Evolutionary conservation across 2,329 filamentous ascomycete species (phyloP).

Genomic region (Aspergillus tamarii): DNA sequence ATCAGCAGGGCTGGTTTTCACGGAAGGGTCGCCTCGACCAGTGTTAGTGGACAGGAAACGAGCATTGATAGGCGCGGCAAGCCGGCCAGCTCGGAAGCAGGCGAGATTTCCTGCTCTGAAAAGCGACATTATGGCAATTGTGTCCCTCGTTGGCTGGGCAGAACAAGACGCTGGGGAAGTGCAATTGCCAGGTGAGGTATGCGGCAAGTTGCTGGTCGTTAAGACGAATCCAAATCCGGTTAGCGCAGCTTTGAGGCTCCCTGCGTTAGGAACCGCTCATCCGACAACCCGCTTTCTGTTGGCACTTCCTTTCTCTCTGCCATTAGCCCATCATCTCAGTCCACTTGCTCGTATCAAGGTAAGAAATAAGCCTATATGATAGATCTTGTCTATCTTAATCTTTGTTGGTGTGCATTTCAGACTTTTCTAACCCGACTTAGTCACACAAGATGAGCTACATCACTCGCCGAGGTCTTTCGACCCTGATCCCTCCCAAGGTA

Average conservation of each 20-base stretch:
- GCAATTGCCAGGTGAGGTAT: constrained; percentile 34
- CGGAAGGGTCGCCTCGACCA: constrained; percentile 55
- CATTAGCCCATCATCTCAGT: constrained; percentile 36
- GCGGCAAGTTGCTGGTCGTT: constrained; percentile 35
- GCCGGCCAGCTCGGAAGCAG: constrained; percentile 36
- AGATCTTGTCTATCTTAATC: neutral
- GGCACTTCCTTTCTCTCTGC: constrained; percentile 38
- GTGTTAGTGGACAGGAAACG: constrained; percentile 44
- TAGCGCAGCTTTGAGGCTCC: constrained; percentile 36
- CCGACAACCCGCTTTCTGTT: constrained; percentile 42
- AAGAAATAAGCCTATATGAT: constrained; percentile 17
- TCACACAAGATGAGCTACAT: constrained; percentile 84
- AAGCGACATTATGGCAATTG: constrained; percentile 62
- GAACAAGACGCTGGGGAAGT: constrained; percentile 35
- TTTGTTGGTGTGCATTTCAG: neutral
- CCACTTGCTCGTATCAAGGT: constrained; percentile 40
- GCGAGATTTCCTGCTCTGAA: constrained; percentile 57
- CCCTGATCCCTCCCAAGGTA: constrained; percentile 99
- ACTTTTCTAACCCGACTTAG: constrained; percentile 29
- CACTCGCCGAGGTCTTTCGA: constrained; percentile 88
- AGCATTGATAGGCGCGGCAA: constrained; percentile 38
- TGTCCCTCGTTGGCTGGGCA: constrained; percentile 22
- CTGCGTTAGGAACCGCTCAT: constrained; percentile 31
- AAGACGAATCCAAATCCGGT: constrained; percentile 36
- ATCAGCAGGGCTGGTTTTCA: constrained; percentile 53